Base-by-base conservation (phyloP, 1,284 basidiomycete species). In the Malassezia restricta region DNA sequence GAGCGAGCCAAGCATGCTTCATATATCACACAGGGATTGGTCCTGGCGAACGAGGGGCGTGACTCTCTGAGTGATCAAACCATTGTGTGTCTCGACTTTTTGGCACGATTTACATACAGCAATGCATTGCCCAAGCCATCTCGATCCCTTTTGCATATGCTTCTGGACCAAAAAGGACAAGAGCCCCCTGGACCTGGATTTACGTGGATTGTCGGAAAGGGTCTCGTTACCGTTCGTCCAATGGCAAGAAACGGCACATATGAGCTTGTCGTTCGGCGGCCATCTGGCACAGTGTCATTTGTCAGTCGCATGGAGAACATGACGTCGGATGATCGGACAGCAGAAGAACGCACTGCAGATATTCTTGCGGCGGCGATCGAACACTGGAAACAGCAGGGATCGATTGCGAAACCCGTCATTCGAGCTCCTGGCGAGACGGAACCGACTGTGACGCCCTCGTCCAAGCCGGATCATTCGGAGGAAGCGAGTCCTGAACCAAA, bases 11-110 rank as follows among this genome's bases (percentile, higher is more conserved):
- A 80, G 46, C 84, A 94, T 71, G 82, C 96, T 37, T 80, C 82
- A 30, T 89, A 86, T 75, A 90, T 99, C 70, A 85, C 85, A 1
- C 80, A 85, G 7, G 86, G 90, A 60, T 79, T 99, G 3, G 77
- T 92, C 11, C 79, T 91, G 40, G 90, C 89, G 9, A 91, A 92
- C 74, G 85, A 87, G 57, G 83, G 81, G 20, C 81, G 82, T 46
- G 76, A 77, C 4, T 77, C 81, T 38, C 77, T 94, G 1, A 90
- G 96, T 68, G 88, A 88, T 62, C 84, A 86, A 42, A 89, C 89
- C 0, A 88, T 96, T 73, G 91, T 96, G 20, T 94, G 89, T 72
- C 92, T 98, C 68, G 94, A 99, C 74, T 98, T 92, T 86, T 79
- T 99, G 6, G 86, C 89, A 15, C 80, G 94, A 14, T 95, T 94